phyloP scores from a whole-genome alignment of 2,329 filamentous ascomycete genomes.

The Colletotrichum tropicale region DNA sequence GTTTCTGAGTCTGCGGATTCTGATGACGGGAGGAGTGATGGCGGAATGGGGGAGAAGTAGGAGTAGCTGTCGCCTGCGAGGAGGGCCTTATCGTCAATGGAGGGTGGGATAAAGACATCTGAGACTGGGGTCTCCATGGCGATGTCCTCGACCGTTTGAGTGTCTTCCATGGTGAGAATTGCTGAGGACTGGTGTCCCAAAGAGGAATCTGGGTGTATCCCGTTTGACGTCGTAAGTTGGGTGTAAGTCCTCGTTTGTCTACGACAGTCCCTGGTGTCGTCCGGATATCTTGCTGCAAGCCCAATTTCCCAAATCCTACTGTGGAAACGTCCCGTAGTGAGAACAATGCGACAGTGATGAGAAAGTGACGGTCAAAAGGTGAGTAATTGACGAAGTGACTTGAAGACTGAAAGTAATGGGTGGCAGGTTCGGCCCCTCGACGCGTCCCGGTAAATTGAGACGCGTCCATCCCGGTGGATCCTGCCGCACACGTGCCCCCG shows the following conservation, averaged over 20 bases:
- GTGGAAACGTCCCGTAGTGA: not conserved
- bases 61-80: conserved; percentile 71
- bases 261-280: not conserved
- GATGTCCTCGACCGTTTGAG: conserved; percentile 37
- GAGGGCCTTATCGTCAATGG: conserved; percentile 62
- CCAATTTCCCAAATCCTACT: not conserved
- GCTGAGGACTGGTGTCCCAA: not conserved
- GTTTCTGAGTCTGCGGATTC: conserved; percentile 28
- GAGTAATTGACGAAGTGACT: not conserved
- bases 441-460: conserved; percentile 23
- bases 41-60: conserved; percentile 73
- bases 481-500: not conserved
- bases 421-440: conserved; percentile 21
- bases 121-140: conserved; percentile 35
- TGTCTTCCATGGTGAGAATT: conserved; percentile 41
- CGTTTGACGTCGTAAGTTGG: not conserved
- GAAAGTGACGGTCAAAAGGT: not conserved
- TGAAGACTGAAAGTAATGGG: not conserved
- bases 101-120: conserved; percentile 69
- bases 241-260: not conserved
- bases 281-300: not conserved
- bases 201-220: not conserved
- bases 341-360: not conserved
- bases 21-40: conserved; percentile 53
- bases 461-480: conserved; percentile 13